Evolutionary conservation across 2,329 filamentous ascomycete genomes (phyloP).

Genomic region (Bipolaris victoriae): DNA sequence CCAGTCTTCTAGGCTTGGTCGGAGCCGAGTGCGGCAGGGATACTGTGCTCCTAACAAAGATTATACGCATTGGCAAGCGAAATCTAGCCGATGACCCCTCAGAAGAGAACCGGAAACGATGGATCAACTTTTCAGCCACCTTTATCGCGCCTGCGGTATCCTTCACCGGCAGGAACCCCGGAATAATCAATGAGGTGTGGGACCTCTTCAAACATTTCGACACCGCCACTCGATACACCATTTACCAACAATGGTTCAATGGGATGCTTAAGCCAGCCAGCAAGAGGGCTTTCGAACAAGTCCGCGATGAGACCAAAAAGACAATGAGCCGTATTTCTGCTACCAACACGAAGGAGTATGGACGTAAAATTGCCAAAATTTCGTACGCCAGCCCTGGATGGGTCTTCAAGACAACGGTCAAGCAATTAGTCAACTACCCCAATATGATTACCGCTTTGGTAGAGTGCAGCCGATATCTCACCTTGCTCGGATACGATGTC

Average conservation of each 20-base stretch:
- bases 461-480: conserved; percentile 93
- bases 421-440: conserved; percentile 90
- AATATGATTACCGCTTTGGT: conserved; percentile 96
- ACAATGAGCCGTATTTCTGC: conserved; percentile 89
- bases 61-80: conserved; percentile 82
- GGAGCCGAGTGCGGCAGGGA: conserved; percentile 92
- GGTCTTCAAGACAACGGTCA: conserved; percentile 86
- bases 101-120: conserved; percentile 72
- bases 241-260: conserved; percentile 90
- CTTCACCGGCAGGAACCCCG: conserved; percentile 82
- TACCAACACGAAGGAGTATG: conserved; percentile 85
- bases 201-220: conserved; percentile 81
- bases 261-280: conserved; percentile 65
- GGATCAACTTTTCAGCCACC: conserved; percentile 83
- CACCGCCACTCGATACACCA: conserved; percentile 76
- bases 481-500: conserved; percentile 88
- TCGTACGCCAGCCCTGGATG: conserved; percentile 88
- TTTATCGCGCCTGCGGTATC: conserved; percentile 88
- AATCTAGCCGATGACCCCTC: conserved; percentile 75
- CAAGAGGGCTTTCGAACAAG: conserved; percentile 76
- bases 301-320: conserved; percentile 78
- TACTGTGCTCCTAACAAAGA: conserved; percentile 74
- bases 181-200: conserved; percentile 85
- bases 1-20: conserved; percentile 81
- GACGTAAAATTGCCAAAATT: conserved; percentile 87